Evolutionary conservation across 345 rosid species (phyloP), one percentile per base, ranked within the genome.

Genomic region (Camelina sativa): DNA sequence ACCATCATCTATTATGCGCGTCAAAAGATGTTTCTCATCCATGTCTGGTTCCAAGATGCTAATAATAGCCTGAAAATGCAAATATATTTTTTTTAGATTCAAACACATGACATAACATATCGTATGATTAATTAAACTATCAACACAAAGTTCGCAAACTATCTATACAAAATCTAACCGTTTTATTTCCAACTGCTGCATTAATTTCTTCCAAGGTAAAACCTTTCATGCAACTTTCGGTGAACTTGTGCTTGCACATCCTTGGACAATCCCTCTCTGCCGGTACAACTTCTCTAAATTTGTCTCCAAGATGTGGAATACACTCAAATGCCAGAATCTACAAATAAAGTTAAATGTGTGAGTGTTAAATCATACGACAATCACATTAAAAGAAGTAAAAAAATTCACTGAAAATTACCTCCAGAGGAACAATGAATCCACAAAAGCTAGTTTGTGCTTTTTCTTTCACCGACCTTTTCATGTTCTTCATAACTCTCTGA

Each of bases 251-350:
- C 5, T 59, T 35, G 25, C 46, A 40, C 44, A 40, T 40, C 13
- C 44, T 40, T 10, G 13, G n/a, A 17, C 25, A 59, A 0, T 35
- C 28, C 0, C 11, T 34, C 9, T 17, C 13, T 8, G n/a, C 1
- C 0, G 5, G 4, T 5, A 16, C 46, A 35, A 0, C n/a, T 59
- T 1, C 43, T 16, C 23, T 0, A 32, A 34, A 58, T 9, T 2
- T 34, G 0, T 3, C 1, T 16, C 2, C 5, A 35, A 59, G 46
- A 6, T 10, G 8, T n/a, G n/a, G 28, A 59, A 59, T 59, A 10
- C 64, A 35, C 25, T 59, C 64, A 59, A 35, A 59, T 2, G 46
- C 64, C 7, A 59, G 11, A 35, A 10, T 3, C 64, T 59, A 10
- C 30, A 28, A 0, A 28, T 28, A 28, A 28, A 28, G 30, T 28